Conservation (phyloP, 495 filamentous ascomycete species). For the Thozetella sp. region DNA sequence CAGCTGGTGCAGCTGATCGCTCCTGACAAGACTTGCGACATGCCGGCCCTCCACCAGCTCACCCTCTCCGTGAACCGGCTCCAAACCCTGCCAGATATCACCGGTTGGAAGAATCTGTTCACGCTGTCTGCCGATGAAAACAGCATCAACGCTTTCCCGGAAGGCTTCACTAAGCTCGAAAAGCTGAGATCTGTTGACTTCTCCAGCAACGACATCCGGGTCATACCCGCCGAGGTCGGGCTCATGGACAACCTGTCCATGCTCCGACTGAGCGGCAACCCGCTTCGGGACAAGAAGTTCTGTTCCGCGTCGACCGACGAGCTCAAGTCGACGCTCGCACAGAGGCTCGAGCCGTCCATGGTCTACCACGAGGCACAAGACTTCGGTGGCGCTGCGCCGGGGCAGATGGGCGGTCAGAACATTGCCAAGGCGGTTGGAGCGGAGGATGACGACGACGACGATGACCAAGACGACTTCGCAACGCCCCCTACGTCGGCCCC, state of each 20-base stretch:
- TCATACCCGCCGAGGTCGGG: constrained; percentile 75
- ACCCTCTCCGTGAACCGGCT: constrained; percentile 78
- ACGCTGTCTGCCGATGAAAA: constrained; percentile 82
- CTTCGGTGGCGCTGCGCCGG: not conserved
- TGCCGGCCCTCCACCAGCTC: constrained; percentile 76
- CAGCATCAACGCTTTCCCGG: constrained; percentile 69
- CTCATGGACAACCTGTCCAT: constrained; percentile 76
- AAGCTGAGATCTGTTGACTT: constrained; percentile 77
- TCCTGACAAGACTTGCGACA: constrained; percentile 23
- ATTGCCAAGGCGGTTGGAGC: not conserved
- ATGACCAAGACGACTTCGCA: constrained; percentile 60
- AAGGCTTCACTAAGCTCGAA: constrained; percentile 67
- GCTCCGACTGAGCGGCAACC: constrained; percentile 81
- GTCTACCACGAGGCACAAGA: constrained; percentile 16
- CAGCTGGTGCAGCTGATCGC: constrained; percentile 54
- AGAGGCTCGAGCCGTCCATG: constrained; percentile 62
- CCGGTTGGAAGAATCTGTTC: constrained; percentile 69
- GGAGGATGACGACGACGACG: constrained; percentile 14
- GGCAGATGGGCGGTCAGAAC: not conserved
- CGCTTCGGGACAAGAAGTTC: constrained; percentile 83
- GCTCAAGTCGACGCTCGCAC: constrained; percentile 74
- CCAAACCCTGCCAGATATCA: constrained; percentile 67
- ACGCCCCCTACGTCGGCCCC: constrained; percentile 53
- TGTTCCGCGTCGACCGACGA: constrained; percentile 78
- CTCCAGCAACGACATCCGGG: constrained; percentile 77